phyloP scores from a whole-genome alignment of 305 asterid genomes.

The Vinca major region DNA sequence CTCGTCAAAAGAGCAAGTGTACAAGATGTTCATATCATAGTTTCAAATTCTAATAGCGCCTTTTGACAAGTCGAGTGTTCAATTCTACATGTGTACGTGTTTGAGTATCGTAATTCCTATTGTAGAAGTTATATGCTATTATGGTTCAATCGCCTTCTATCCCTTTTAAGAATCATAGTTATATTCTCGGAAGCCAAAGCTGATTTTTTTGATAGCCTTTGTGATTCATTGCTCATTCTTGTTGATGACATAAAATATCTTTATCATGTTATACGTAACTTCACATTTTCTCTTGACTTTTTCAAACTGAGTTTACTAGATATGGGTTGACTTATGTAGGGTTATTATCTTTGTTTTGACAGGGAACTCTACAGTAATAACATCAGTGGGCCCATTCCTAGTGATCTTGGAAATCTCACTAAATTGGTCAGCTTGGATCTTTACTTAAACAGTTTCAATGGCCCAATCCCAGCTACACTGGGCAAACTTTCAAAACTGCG shows the following conservation, averaged over 20 bases:
- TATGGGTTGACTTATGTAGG: neutral
- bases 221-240: neutral
- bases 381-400: constrained; percentile 74
- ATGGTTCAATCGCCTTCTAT: neutral
- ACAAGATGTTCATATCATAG: too few relatives aligned
- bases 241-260: neutral
- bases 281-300: neutral
- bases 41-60: too few relatives aligned
- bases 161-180: neutral
- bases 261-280: neutral
- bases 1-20: too few relatives aligned
- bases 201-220: neutral
- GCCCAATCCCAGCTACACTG: constrained; percentile 77
- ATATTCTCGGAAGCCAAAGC: neutral
- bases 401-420: constrained; percentile 83
- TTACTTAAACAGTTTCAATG: constrained; percentile 71
- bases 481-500: constrained; percentile 78
- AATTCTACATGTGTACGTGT: too few relatives aligned
- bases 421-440: constrained; percentile 96
- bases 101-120: too few relatives aligned
- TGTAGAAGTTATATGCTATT: neutral
- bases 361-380: constrained; percentile 94
- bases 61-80: too few relatives aligned
- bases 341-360: constrained; percentile 17
- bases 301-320: neutral